Evolutionary conservation across 306 rosid genomes (phyloP), one percentile per base, ranked within the genome.

Genomic region (Gastrolobium villosum): DNA sequence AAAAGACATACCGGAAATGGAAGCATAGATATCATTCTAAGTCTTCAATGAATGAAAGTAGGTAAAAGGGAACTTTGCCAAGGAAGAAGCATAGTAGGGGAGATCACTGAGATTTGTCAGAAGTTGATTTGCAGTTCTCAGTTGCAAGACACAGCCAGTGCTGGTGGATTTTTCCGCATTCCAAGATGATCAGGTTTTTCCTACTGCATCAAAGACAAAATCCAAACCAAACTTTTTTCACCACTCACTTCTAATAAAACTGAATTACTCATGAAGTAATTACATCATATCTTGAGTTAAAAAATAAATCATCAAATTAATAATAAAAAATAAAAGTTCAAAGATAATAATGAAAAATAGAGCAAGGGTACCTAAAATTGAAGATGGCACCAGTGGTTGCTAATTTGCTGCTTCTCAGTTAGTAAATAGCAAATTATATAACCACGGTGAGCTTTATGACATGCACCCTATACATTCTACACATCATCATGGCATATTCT

Each of bases 81-180:
- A 14, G 94, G 92, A 6, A 6, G 97, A 89, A 49, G 92, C 82
- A 78, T 89, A 91, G 77, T 87, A 89, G 41, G 80, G 60, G 60
- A 86, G 82, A 72, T 88, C 92, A 63, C 79, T n/a, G 49, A 80
- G 81, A 71, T 83, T 85, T 63, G 43, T 92, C 91, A 7, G 88
- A 82, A 32, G 92, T 91, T 34, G 92, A 91, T 31, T 87, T 71
- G 77, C 97, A 86, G 80, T 83, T 90, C 56, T 79, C 88, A 26
- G 90, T 88, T 56, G 89, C 92, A 10, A 91, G 92, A 84, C 90
- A 91, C 28, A 88, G 92, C 90, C 82, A 89, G 82, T 44, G 83
- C 74, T 7, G 59, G 83, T 60, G 81, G 88, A 69, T 78, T 87
- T 80, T 87, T 89, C 84, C 87, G 89, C 11, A 89, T 89, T 37